Evolutionary conservation across 345 rosid genomes (phyloP), one percentile per base, ranked within the genome.

Genomic region (Syzygium oleosum): DNA sequence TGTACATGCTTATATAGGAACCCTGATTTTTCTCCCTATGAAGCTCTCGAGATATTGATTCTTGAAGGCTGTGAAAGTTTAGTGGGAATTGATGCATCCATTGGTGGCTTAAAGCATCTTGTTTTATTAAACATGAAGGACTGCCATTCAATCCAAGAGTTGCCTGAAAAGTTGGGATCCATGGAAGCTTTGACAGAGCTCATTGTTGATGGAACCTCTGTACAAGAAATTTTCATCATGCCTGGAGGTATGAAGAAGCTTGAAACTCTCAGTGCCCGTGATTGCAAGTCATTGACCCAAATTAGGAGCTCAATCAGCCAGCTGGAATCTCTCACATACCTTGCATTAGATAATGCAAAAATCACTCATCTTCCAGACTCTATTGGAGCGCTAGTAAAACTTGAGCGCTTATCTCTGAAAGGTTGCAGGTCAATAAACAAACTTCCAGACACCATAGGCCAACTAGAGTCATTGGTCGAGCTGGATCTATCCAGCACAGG

Each of bases 401-500:
- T 88, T 23, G 85, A 86, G 85, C 31, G 41, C 85, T 59, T 88
- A 38, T 85, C 87, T 85, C 58, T 88, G 43, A 79, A 52, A 41
- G 87, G 85, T 9, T 88, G 89, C 52, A 52, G 87, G 58, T 88
- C 87, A 7, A 54, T 88, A 29, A 88, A 86, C 73, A 85, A 80
- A 52, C 89, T 88, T 58, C 89, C 89, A n/a, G 89, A 88, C 77
- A 77, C 85, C 13, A 88, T 85, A 2, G 89, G 89, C 29, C 73
- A 88, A 10, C 5, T 88, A 10, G 89, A 88, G 77, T 88, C 87
- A 15, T 52, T 88, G 49, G 55, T 88, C 2, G 87, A 88, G 85
- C 85, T 88, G 49, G 85, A 88, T 77, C 85, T 88, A 1, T 88
- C 89, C 25, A 88, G 55, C 89, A 88, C 89, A 31, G 87, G 89